Conservation (phyloP, 2,329 filamentous ascomycete genomes). For the Botrytis hyacinthi region DNA sequence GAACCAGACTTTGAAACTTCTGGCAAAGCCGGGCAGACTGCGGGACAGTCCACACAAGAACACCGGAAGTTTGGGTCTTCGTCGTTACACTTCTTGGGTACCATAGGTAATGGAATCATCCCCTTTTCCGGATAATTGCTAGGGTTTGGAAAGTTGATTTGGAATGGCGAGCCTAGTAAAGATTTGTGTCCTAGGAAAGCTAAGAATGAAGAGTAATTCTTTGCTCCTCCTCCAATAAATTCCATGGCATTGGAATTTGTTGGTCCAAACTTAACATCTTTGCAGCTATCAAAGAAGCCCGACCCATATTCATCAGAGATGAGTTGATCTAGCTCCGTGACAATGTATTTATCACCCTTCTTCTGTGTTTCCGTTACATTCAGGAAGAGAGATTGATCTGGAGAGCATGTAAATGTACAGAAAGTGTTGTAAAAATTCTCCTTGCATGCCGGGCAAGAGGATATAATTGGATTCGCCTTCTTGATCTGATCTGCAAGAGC, state of each 20-base stretch:
- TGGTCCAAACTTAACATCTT: slow-evolving; percentile 96
- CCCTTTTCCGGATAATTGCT: slow-evolving; percentile 57
- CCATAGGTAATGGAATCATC: slow-evolving; percentile 72
- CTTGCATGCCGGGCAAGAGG: slow-evolving; percentile 93
- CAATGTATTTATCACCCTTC: slow-evolving; percentile 52
- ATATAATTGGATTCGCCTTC: slow-evolving; percentile 83
- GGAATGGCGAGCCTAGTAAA: slow-evolving; percentile 85
- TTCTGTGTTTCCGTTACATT: slow-evolving; percentile 80
- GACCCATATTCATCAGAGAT: slow-evolving; percentile 79
- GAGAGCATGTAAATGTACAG: slow-evolving; percentile 97
- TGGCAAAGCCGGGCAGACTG: slow-evolving; percentile 78
- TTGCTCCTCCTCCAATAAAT: slow-evolving; percentile 91
- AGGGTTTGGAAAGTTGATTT: slow-evolving; percentile 83
- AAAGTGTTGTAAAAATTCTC: slow-evolving; percentile 98
- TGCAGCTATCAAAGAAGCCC: slow-evolving; percentile 95
- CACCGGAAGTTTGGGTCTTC: slow-evolving; percentile 82
- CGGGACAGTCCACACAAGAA: slow-evolving; percentile 89
- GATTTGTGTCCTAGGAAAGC: slow-evolving; percentile 89
- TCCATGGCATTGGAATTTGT: slow-evolving; percentile 93
- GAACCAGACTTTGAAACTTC: slow-evolving; percentile 66
- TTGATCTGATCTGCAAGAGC: slow-evolving; percentile 80
- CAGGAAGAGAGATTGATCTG: slow-evolving; percentile 91
- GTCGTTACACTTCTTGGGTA: slow-evolving; percentile 84
- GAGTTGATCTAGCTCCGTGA: slow-evolving; percentile 87
- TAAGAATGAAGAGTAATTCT: slow-evolving; percentile 81